Evolutionary conservation across 2,329 filamentous ascomycete species (phyloP).

Genomic region (Penicillium palitans): DNA sequence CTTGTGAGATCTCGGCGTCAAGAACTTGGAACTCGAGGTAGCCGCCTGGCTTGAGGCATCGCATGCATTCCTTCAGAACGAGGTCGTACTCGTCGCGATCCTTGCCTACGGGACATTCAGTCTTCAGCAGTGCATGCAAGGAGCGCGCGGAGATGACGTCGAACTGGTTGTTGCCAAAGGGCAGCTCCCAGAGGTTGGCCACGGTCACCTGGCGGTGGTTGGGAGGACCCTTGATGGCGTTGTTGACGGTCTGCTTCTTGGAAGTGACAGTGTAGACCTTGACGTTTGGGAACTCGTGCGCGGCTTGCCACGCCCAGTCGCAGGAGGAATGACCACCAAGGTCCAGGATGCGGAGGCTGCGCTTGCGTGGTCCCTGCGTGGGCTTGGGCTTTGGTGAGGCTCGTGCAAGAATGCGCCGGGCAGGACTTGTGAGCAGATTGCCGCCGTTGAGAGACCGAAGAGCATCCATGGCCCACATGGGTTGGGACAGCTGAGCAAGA

Average conservation of each 20-base stretch:
- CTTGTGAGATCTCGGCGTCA: conserved; percentile 85
- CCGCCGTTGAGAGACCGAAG: conserved; percentile 62
- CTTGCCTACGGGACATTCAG: conserved; percentile 61
- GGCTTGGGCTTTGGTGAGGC: conserved; percentile 22
- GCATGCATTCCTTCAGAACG: conserved; percentile 81
- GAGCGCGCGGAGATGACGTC: conserved; percentile 89
- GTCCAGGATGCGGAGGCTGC: conserved; percentile 72
- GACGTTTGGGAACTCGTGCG: conserved; percentile 78
- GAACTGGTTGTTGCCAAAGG: conserved; percentile 83
- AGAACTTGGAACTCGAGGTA: conserved; percentile 89
- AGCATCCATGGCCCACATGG: conserved; percentile 64
- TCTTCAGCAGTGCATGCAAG: conserved; percentile 79
- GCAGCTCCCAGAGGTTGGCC: conserved; percentile 72
- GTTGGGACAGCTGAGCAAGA: conserved; percentile 64
- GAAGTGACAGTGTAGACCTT: conserved; percentile 87
- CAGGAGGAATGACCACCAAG: conserved; percentile 80
- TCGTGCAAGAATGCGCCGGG: conserved; percentile 37
- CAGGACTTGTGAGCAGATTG: conserved; percentile 58
- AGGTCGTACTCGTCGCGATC: conserved; percentile 82
- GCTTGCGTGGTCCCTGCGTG: conserved; percentile 26
- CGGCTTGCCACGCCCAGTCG: conserved; percentile 95
- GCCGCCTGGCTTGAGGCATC: conserved; percentile 88
- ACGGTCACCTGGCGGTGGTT: conserved; percentile 87
- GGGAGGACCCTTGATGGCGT: conserved; percentile 74
- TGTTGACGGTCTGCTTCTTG: conserved; percentile 70